phyloP scores from a whole-genome alignment of 2,329 filamentous ascomycete genomes.

The Sordariomycetes sp. region DNA sequence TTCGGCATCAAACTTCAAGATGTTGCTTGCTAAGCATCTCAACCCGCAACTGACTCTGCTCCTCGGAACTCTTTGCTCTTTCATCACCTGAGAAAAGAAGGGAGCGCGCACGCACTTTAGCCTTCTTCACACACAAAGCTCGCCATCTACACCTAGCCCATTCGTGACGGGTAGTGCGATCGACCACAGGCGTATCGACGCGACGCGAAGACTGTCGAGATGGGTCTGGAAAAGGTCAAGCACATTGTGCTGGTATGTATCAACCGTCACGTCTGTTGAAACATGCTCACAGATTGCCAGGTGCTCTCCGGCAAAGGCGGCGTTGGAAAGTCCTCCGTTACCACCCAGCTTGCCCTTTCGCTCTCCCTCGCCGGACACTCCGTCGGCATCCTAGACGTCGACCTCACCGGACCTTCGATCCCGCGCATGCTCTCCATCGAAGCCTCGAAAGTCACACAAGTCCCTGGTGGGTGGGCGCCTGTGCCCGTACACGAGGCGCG shows the following conservation, averaged over 20 bases:
- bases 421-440: constrained; percentile 91
- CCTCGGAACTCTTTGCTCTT: too few species aligned
- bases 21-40: constrained; percentile 8
- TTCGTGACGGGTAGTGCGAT: too few species aligned
- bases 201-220: constrained; percentile 13
- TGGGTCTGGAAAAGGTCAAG: constrained; percentile 50
- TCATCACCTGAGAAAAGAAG: too few species aligned
- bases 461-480: constrained; percentile 85
- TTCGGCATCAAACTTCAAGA: background rate
- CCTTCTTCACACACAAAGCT: too few species aligned
- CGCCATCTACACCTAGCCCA: too few species aligned
- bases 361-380: constrained; percentile 78
- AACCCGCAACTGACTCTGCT: too few species aligned
- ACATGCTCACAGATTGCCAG: constrained; percentile 18
- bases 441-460: constrained; percentile 79
- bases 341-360: constrained; percentile 86
- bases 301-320: constrained; percentile 95
- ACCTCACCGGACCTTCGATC: constrained; percentile 93
- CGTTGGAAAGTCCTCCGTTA: constrained; percentile 96
- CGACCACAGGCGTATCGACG: too few species aligned
- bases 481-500: constrained; percentile 68
- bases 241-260: constrained; percentile 63
- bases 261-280: background rate
- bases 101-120: too few species aligned
- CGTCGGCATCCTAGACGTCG: constrained; percentile 91